These are phyloP conservation scores for Agaricus blazei DNA, from an alignment of 768 basidiomycete genomes.

Conservation along the genomic window DNA sequence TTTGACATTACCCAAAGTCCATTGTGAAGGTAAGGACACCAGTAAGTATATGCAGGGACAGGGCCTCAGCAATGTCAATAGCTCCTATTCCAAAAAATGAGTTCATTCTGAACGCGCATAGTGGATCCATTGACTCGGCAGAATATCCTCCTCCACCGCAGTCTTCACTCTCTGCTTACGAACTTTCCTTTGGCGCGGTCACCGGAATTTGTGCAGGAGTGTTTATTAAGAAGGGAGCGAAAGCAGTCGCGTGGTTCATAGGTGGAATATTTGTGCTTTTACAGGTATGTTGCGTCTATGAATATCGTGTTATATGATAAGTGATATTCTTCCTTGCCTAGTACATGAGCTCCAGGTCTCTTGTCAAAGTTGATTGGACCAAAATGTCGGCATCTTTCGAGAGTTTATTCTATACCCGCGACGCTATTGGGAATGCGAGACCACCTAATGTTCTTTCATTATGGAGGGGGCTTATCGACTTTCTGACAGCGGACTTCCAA, in stretches of 20 bases:
- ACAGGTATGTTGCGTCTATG: slow-evolving; percentile 50
- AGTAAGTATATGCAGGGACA: neutral
- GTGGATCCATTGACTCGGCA: neutral
- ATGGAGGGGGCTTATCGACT: slow-evolving; percentile 68
- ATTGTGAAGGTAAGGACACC: slow-evolving; percentile 48
- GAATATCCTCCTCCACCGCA: slow-evolving; percentile 47
- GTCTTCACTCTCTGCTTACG: slow-evolving; percentile 75
- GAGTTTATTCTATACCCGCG: slow-evolving; percentile 60
- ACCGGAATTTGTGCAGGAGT: slow-evolving; percentile 87
- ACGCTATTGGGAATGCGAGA: slow-evolving; percentile 45
- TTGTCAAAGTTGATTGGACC: slow-evolving; percentile 82
- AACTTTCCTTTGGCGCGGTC: slow-evolving; percentile 86
- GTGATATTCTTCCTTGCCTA: slow-evolving; percentile 22
- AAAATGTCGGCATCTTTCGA: slow-evolving; percentile 64
- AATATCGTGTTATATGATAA: neutral
- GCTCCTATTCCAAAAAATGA: neutral
- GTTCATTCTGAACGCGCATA: neutral
- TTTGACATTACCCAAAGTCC: slow-evolving; percentile 28
- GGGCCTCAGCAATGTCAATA: neutral
- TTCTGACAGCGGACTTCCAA: slow-evolving; percentile 91
- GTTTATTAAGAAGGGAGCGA: slow-evolving; percentile 94
- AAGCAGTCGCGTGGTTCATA: slow-evolving; percentile 75
- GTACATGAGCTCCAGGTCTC: slow-evolving; percentile 73
- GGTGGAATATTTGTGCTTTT: slow-evolving; percentile 89
- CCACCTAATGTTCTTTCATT: slow-evolving; percentile 63